phyloP scores from a whole-genome alignment of 805 yeast genomes.

The Wickerhamiella siamensis region DNA sequence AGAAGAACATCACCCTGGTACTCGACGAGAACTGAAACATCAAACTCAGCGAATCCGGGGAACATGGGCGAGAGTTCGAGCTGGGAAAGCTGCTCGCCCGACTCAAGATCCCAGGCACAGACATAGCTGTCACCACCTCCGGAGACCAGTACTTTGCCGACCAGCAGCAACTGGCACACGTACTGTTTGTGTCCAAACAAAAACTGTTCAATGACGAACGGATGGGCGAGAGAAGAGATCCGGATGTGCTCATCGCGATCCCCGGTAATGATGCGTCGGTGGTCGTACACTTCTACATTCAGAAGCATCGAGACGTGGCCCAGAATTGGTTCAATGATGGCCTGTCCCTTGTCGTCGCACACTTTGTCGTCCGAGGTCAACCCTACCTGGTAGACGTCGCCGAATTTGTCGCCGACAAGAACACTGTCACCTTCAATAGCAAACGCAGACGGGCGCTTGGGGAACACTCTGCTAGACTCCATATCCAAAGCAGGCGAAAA shows the following conservation, averaged over 20 bases:
- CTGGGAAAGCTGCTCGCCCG: constrained; percentile 34
- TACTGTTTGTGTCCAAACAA: constrained; percentile 79
- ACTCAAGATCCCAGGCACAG: constrained; percentile 67
- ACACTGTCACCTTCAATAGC: constrained; percentile 32
- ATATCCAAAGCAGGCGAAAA: constrained; percentile 31
- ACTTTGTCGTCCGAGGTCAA: constrained; percentile 29
- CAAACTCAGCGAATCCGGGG: constrained; percentile 17
- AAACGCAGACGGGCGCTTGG: constrained; percentile 65
- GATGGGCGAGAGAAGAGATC: constrained; percentile 62
- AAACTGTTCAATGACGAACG: constrained; percentile 67
- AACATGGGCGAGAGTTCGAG: constrained; percentile 34
- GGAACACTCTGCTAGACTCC: constrained; percentile 59
- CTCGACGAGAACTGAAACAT: constrained; percentile 8
- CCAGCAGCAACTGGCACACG: constrained; percentile 52
- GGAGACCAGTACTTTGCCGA: constrained; percentile 46
- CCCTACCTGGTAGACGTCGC: constrained; percentile 59
- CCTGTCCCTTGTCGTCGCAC: constrained; percentile 18
- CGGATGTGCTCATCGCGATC: constrained; percentile 96
- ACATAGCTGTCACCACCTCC: constrained; percentile 85
- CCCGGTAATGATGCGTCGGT: constrained; percentile 51
- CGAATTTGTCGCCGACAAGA: constrained; percentile 84
- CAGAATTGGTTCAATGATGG: constrained; percentile 48
- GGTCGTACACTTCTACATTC: constrained; percentile 37
- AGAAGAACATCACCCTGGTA: constrained; percentile 4
- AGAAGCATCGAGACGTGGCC: constrained; percentile 97